phyloP scores from a whole-genome alignment of 352 stramenopile genomes.

The Phytophthora boehmeriae region DNA sequence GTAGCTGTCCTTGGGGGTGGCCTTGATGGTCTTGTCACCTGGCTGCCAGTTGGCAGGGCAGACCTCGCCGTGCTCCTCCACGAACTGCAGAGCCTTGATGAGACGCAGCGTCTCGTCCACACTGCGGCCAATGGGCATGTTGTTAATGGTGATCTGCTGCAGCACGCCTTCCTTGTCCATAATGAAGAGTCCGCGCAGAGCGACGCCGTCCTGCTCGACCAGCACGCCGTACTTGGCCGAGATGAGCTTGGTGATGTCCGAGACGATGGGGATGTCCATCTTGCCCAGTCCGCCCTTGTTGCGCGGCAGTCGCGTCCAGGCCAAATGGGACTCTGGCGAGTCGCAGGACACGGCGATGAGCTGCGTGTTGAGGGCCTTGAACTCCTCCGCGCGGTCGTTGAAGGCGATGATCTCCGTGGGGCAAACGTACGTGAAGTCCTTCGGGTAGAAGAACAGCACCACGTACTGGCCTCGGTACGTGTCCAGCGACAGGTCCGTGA shows the following conservation, averaged over 20 bases:
- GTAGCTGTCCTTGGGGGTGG: constrained; percentile 80
- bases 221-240: constrained; percentile 92
- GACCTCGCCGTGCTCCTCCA: constrained; percentile 92
- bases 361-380: constrained; percentile 88
- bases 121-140: constrained; percentile 91
- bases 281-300: constrained; percentile 92
- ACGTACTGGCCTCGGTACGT: constrained; percentile 90
- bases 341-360: constrained; percentile 90
- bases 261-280: constrained; percentile 94
- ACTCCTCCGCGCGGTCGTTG: constrained; percentile 84
- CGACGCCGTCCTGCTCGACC: constrained; percentile 82
- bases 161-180: constrained; percentile 91
- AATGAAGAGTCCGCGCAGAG: constrained; percentile 93
- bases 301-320: constrained; percentile 87
- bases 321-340: constrained; percentile 91
- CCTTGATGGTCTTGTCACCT: constrained; percentile 90
- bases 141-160: constrained; percentile 92
- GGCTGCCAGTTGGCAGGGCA: constrained; percentile 95
- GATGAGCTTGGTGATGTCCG: constrained; percentile 94
- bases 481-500: constrained; percentile 80
- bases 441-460: constrained; percentile 93
- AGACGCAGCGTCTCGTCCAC: constrained; percentile 94
- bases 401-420: constrained; percentile 93
- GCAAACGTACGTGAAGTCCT: constrained; percentile 92
- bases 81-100: constrained; percentile 93